Base-by-base conservation (phyloP, 2,329 filamentous ascomycete genomes). In the Diaporthe vaccinii region DNA sequence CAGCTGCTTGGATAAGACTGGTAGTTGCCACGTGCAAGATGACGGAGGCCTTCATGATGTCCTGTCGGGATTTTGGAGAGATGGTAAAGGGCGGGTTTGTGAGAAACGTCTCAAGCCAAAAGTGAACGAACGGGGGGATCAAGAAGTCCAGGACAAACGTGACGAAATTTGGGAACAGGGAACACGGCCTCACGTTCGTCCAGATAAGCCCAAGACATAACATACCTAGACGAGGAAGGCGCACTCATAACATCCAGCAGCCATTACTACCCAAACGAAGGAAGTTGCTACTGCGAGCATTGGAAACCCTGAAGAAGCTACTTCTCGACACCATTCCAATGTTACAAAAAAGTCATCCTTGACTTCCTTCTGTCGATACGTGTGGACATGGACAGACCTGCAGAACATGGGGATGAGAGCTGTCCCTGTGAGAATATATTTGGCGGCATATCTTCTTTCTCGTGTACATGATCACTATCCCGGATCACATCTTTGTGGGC, bases 81-180 rank as follows among this genome's bases (percentile, higher is more conserved):
- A 31, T 0, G 4, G 1, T 3, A 6, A 28, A 7, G 6, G n/a
- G 14, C 1, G 12, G 25, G 6, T 55, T 5, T 5, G 6, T 1
- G 22, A 25, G 49, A 3, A 4, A 3, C 15, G 1, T 20, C 41
- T 44, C 41, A 1, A 20, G 15, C 41, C 41, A 20, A 44, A 44
- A 6, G 7, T 6, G 44, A 49, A 49, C 14, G 5, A 0, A 49
- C 0, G 7, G 17, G 17, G 10, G 0, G 20, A 9, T 20, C 0
- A 22, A 2, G 4, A 49, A 49, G 8, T 22, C 17, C 44, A 49
- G 1, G 8, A 8, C 41, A 44, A 20, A 49, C 8, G 1, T 3
- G 17, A 49, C 17, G 44, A 49, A 1, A 10, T 17, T 22, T 17
- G 17, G 7, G 1, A 46, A 0, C 1, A 9, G 44, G 44, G 17